phyloP scores from a whole-genome alignment of 2,329 filamentous ascomycete species.

The Aspergillus phoenicis region DNA sequence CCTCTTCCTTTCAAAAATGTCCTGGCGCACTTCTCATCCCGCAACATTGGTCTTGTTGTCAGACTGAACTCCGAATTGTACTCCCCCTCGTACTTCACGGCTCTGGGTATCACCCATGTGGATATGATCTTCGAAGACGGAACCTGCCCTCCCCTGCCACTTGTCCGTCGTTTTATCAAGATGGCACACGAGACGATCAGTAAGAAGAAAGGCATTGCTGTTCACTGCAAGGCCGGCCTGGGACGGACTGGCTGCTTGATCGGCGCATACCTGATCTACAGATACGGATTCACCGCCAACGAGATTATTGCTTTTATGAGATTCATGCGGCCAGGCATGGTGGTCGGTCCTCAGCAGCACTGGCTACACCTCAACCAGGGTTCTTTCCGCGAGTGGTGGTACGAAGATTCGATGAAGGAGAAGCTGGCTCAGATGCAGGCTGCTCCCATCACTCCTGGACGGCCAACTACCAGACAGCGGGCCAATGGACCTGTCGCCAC shows the following conservation, averaged over 20 bases:
- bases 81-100: constrained; percentile 95
- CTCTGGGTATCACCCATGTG: constrained; percentile 88
- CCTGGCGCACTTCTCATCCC: constrained; percentile 80
- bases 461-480: constrained; percentile 61
- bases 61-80: constrained; percentile 95
- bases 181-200: constrained; percentile 94
- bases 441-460: constrained; percentile 57
- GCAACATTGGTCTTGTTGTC: constrained; percentile 90
- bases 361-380: constrained; percentile 98
- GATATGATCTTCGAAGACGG: constrained; percentile 99
- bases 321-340: constrained; percentile 99
- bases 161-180: constrained; percentile 94
- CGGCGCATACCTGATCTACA: constrained; percentile 95
- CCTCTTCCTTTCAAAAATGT: constrained; percentile 95
- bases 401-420: constrained; percentile 76
- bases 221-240: constrained; percentile 97
- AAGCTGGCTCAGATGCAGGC: constrained; percentile 70
- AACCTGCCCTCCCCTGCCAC: constrained; percentile 83
- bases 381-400: constrained; percentile 98
- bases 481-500: constrained; percentile 74
- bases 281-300: constrained; percentile 95
- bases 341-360: constrained; percentile 96
- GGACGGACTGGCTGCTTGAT: constrained; percentile 95
- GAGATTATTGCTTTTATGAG: constrained; percentile 98
- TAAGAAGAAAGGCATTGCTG: constrained; percentile 89